Percentiles rank a stretch among this genome's conserved stretches.
phyloP scores from a whole-genome alignment of 306 rosid genomes.

The Quillaja saponaria region DNA sequence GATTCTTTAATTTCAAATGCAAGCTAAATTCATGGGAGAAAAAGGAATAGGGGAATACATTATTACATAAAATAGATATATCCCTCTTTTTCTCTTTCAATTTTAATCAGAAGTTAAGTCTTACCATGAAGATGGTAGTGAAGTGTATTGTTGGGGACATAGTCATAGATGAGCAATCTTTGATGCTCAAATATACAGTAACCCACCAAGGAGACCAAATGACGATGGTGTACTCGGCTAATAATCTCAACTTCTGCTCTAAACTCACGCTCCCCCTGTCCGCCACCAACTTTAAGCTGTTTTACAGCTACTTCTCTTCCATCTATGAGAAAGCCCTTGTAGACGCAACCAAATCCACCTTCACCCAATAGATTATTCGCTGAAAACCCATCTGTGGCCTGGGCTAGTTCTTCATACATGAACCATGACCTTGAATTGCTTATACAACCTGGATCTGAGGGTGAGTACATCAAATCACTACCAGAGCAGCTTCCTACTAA shows the following conservation, averaged over 20 bases:
- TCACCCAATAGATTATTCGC: conserved; percentile 75
- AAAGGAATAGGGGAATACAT: not conserved
- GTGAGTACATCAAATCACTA: conserved; percentile 56
- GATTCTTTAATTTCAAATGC: conserved; percentile 11
- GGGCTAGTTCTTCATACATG: conserved; percentile 74
- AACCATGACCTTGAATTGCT: conserved; percentile 75
- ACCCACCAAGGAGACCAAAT: conserved; percentile 95
- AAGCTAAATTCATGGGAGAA: not conserved
- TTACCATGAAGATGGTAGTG: conserved; percentile 93
- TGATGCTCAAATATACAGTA: conserved; percentile 88
- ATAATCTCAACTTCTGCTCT: conserved; percentile 97
- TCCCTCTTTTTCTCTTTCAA: conserved; percentile 1
- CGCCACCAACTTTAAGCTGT: conserved; percentile 88
- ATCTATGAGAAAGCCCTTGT: conserved; percentile 76
- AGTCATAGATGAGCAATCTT: conserved; percentile 89
- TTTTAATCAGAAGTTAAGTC: conserved; percentile 36
- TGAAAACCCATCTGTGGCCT: conserved; percentile 83
- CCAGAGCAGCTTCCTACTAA: conserved; percentile 52
- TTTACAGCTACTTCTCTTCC: conserved; percentile 95
- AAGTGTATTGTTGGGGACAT: conserved; percentile 78
- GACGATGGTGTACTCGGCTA: conserved; percentile 96
- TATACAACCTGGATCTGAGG: conserved; percentile 72
- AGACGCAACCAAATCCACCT: conserved; percentile 99
- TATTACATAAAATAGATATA: not conserved
- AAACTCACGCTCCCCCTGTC: conserved; percentile 98